A percentile compares a stretch with the other conserved stretches of the same genome.
phyloP scores from a whole-genome alignment of 177 flowering plant species.

The Vitis hybrid region DNA sequence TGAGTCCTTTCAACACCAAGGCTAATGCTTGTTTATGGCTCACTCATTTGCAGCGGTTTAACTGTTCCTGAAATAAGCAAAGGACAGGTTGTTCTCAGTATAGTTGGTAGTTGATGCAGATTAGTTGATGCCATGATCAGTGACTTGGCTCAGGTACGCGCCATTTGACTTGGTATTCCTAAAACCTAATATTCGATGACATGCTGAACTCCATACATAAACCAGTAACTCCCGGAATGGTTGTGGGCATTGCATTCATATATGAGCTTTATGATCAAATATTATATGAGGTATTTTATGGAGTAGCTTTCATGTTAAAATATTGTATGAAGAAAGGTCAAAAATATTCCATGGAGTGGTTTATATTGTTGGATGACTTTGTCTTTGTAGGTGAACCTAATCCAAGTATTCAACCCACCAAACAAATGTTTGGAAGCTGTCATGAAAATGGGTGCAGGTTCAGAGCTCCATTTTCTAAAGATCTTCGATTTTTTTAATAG shows the following conservation, averaged over 20 bases:
- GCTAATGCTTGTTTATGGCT: slow-evolving; percentile 6
- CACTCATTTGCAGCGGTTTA: neutral
- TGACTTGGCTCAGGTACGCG: neutral
- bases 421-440: neutral
- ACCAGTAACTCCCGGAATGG: no score
- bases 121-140: no score
- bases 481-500: no score
- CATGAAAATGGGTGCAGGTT: neutral
- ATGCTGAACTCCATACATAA: no score
- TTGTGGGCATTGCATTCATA: neutral
- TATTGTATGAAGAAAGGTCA: neutral
- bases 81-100: slow-evolving; percentile 13
- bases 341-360: slow-evolving; percentile 7
- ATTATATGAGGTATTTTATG: neutral
- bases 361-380: neutral
- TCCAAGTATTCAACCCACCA: neutral
- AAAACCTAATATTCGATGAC: no score
- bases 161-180: no score
- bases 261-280: neutral
- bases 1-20: neutral
- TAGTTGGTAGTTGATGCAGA: no score
- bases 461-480: neutral
- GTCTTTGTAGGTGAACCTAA: slow-evolving; percentile 4
- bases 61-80: neutral
- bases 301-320: neutral